Evolutionary conservation across 352 stramenopile genomes (phyloP), one percentile per base, ranked within the genome.

Genomic region (Pythium myriotylum): DNA sequence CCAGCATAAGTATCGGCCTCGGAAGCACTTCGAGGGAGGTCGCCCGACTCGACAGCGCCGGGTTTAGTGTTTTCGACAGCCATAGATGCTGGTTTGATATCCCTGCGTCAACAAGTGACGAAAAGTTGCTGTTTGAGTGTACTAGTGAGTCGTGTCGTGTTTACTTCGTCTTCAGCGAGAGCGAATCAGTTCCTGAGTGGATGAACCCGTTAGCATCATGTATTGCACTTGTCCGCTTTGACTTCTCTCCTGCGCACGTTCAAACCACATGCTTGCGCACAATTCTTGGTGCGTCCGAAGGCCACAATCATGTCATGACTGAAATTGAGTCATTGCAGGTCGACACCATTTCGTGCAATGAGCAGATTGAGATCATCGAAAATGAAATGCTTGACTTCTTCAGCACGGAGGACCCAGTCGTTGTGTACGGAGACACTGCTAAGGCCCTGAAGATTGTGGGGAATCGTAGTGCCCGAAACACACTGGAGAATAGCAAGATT

Each of bases 381-480:
- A 74, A 80, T 47, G 77, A 91, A 17, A 54, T 91, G 4, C 57
- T 91, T 4, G 77, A 84, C 8, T 87, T 89, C 32, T 80, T 91
- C 20, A 73, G 66, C 32, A 59, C 65, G 0, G 72, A 88, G 26
- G 52, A 77, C 2, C 59, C 76, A 0, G 62, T 68, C 4, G 16
- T 62, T 0, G 68, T 89, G 8, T 89, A 84, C 40, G 39, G 46
- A 0, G 81, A 91, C 17, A 73, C 69, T 3, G 60, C 77, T 0
- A 88, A 88, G 53, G 65, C 70, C 2, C 63, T 88, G 22, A 80
- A 79, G 20, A 76, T 91, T 45, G 63, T 91, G n/a, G 76, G 61
- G 0, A 89, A 89, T 24, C 72, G 77, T 13, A 87, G 73, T 51
- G 62, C 79, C 9, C 45, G 76, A 0, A 66, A 84, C 24, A 83